phyloP scores from a whole-genome alignment of 441 rosid species.

The Viola pubescens region DNA sequence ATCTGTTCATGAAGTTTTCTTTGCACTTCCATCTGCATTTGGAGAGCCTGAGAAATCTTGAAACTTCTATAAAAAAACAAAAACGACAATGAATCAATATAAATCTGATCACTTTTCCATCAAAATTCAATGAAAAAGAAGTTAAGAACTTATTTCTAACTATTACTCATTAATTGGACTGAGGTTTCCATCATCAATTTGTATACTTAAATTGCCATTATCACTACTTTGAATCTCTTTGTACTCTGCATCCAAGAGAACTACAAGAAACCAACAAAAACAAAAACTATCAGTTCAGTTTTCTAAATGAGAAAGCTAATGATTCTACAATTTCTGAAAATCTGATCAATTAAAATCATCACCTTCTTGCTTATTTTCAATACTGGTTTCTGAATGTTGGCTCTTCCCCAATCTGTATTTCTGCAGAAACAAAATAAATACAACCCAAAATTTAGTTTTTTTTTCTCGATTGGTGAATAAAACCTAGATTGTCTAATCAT shows the following conservation, averaged over 20 bases:
- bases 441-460: neutral
- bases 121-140: conserved; percentile 13
- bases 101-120: conserved; percentile 1
- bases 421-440: conserved; percentile 35
- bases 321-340: conserved; percentile 2
- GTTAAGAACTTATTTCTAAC: conserved; percentile 12
- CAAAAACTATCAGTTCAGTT: conserved; percentile 4
- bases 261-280: conserved; percentile 6
- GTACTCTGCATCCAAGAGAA: conserved; percentile 42
- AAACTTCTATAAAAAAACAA: conserved; percentile 39
- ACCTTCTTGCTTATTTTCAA: conserved; percentile 44
- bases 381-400: conserved; percentile 39
- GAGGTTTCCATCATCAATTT: conserved; percentile 30
- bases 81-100: conserved; percentile 4
- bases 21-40: conserved; percentile 92
- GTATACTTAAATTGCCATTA: conserved; percentile 15
- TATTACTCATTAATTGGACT: conserved; percentile 61
- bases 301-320: conserved; percentile 8
- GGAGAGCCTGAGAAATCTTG: conserved; percentile 75
- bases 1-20: conserved; percentile 87
- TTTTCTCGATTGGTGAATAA: conserved; percentile 1
- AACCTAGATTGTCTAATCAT: conserved; percentile 14
- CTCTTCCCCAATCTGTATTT: conserved; percentile 86
- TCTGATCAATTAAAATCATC: conserved; percentile 15
- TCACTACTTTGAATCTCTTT: conserved; percentile 46